phyloP scores from a whole-genome alignment of 345 rosid genomes.

The Carallia brachiata region DNA sequence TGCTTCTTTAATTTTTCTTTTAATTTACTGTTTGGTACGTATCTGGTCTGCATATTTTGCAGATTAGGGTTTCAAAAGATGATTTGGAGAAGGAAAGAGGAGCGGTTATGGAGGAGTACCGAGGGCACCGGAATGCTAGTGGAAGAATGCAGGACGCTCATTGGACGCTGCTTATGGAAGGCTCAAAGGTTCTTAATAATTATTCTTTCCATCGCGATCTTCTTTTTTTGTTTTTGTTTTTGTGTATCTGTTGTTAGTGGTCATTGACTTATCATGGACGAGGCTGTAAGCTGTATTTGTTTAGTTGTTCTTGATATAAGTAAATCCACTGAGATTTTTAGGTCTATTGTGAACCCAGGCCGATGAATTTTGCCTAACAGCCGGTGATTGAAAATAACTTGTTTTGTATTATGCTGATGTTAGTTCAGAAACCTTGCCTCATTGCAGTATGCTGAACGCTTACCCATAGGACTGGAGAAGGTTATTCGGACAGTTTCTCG shows the following conservation, averaged over 20 bases:
- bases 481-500: conserved; percentile 80
- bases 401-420: not conserved
- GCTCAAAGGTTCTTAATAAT: conserved; percentile 61
- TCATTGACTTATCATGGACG: not conserved
- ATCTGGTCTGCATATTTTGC: conserved; percentile 6
- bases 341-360: not conserved
- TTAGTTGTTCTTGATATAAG: too few relatives aligned
- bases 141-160: conserved; percentile 92
- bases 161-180: conserved; percentile 86
- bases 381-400: not conserved
- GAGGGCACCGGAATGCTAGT: conserved; percentile 77
- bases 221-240: not conserved
- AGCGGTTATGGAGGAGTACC: conserved; percentile 89
- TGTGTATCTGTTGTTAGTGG: not conserved
- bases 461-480: conserved; percentile 88
- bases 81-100: conserved; percentile 95
- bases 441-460: conserved; percentile 87
- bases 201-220: not conserved
- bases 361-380: not conserved
- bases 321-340: too few relatives aligned
- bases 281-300: not conserved
- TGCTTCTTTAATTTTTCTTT: not conserved
- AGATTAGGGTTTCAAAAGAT: conserved; percentile 80
- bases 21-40: conserved; percentile 4
- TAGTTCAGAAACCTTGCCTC: conserved; percentile 10